These are phyloP conservation scores for Phalaenopsis aphrodite DNA, from an alignment of 106 monocot genomes.

Conservation along the genomic window DNA sequence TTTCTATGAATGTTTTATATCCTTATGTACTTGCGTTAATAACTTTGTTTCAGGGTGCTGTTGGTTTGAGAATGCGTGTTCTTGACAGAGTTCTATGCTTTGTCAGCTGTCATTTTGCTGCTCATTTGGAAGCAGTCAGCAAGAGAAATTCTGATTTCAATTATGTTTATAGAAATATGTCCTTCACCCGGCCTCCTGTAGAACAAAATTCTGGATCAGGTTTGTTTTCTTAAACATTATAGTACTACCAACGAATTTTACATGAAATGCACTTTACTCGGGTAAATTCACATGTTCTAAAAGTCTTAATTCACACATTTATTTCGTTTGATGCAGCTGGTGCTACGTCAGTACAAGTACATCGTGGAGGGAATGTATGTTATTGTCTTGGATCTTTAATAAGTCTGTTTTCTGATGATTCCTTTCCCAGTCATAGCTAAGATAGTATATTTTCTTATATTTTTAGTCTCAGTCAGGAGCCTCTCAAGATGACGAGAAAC, in stretches of 20 bases:
- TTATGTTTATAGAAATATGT: slow-evolving; percentile 49
- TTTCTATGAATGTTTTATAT: background rate
- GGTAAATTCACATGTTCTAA: background rate
- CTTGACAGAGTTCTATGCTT: slow-evolving; percentile 59
- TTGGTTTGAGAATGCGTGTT: slow-evolving; percentile 70
- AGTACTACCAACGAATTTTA: background rate
- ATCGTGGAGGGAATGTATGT: slow-evolving; percentile 58
- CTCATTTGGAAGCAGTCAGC: slow-evolving; percentile 68
- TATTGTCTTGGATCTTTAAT: slow-evolving; percentile 5
- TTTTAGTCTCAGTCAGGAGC: slow-evolving; percentile 13
- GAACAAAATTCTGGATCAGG: slow-evolving; percentile 41
- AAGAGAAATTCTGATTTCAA: slow-evolving; percentile 66
- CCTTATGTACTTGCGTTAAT: background rate
- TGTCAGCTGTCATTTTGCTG: slow-evolving; percentile 78
- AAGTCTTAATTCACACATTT: background rate
- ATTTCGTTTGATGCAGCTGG: slow-evolving; percentile 35
- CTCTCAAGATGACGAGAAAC: slow-evolving; percentile 24
- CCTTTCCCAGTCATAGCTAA: background rate
- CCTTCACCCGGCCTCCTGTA: slow-evolving; percentile 46
- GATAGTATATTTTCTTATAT: background rate
- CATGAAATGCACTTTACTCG: background rate
- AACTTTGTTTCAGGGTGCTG: slow-evolving; percentile 45
- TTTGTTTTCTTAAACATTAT: slow-evolving; percentile 11
- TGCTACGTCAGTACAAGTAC: slow-evolving; percentile 43
- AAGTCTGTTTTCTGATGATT: background rate